A percentile compares a stretch with the other conserved stretches of the same genome.
phyloP scores from a whole-genome alignment of 192 early-diverging fungal genomes.

The Umbelopsis ramanniana region DNA sequence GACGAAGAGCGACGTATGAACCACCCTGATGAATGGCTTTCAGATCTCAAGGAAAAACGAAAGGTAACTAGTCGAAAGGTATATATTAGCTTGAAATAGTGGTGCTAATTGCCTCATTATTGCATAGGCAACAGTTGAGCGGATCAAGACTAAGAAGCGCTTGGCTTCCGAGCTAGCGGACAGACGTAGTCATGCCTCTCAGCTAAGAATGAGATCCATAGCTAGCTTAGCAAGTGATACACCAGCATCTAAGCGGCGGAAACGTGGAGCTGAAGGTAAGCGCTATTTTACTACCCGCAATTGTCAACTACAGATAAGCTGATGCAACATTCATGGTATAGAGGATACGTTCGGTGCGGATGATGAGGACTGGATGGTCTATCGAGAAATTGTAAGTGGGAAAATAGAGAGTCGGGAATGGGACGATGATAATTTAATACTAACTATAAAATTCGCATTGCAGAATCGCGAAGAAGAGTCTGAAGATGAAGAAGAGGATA shows the following conservation, averaged over 20 bases:
- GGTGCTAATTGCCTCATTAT: not conserved
- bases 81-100: no score
- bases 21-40: constrained; percentile 77
- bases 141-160: constrained; percentile 71
- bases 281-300: not conserved
- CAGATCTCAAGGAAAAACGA: constrained; percentile 65
- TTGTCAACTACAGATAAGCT: no score
- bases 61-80: constrained; percentile 34
- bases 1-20: constrained; percentile 75
- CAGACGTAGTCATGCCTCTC: constrained; percentile 85
- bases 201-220: constrained; percentile 84
- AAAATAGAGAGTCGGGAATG: not conserved
- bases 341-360: constrained; percentile 95
- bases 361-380: constrained; percentile 92
- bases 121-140: constrained; percentile 56
- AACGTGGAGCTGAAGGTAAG: constrained; percentile 64
- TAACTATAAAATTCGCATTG: constrained; percentile 37
- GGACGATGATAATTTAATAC: not conserved
- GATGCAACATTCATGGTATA: constrained; percentile 24
- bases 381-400: constrained; percentile 80
- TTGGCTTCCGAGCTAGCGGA: constrained; percentile 81
- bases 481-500: constrained; percentile 80
- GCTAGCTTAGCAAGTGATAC: constrained; percentile 77
- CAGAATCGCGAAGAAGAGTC: constrained; percentile 74
- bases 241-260: constrained; percentile 54